Evolutionary conservation across 1,284 basidiomycete genomes (phyloP), one percentile per base, ranked within the genome.

Genomic region (Cryptococcus wingfieldii): DNA sequence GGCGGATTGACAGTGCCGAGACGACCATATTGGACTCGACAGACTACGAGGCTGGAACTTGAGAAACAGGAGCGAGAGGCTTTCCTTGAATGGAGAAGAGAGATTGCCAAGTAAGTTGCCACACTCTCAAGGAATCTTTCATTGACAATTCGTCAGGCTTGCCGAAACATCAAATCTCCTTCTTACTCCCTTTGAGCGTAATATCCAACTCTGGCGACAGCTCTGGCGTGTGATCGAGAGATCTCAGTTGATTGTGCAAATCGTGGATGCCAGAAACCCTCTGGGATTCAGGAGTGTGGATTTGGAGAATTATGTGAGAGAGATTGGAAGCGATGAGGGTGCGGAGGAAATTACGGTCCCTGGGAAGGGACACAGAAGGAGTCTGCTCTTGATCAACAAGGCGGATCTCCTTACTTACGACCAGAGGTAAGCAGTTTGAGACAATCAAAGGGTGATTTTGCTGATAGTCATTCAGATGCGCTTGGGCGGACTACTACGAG

Each of bases 401-500:
- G 85, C 95, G 3, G 96, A 99, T 79, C 78, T 99, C 50, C 78
- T 99, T 61, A 96, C 91, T 14, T 80, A 83, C 7, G 82, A 86
- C 56, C 96, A 98, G 79, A 84, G 95, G 87, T 88, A 64, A 59
- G 80, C 66, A 8, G 13, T 31, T 7, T 47, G 9, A 19, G 5
- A 18, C 2, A 7, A 25, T 10, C 28, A 5, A 5, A n/a, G 14
- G 46, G 8, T 45, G 38, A 42, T 27, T 3, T 43, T 43, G 41
- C 23, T 44, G 4, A 46, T 45, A 12, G 44, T 23, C 45, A 39
- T 18, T 10, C 62, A 88, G 86, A 60, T 79, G 79, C 51, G 73
- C 79, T 54, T 99, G 96, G 96, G 95, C 95, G 28, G 86, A 94
- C 67, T 92, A 96, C 76, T 97, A 98, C 69, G 92, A 97, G 59